Evolutionary conservation across 2,329 filamentous ascomycete species (phyloP), one percentile per base, ranked within the genome.

Genomic region (Pseudogymnoascus sp.): DNA sequence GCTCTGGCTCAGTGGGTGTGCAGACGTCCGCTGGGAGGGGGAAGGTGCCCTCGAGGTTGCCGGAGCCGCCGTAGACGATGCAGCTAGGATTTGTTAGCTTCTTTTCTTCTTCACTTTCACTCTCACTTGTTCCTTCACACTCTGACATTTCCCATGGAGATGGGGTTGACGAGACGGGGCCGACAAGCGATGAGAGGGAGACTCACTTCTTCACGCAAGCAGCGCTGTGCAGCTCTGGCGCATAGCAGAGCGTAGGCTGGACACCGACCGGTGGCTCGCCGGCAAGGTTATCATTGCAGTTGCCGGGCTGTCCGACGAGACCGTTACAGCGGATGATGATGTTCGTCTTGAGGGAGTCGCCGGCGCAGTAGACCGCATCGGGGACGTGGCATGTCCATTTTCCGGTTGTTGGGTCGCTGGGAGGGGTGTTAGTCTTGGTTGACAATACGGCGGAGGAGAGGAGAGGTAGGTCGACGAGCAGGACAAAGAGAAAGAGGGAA

Each of bases 291-390:
- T 77, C 73, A 58, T 75, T 73, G 72, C 78, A 81, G 66, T 76
- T 76, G 60, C 74, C 75, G 17, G 76, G 71, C 36, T 74, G 71
- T 58, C 76, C 79, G n/a, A 71, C 60, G 35, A 73, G 71, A 38
- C 66, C 73, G 62, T 74, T 73, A 69, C 79, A 81, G 58, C 77
- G 75, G 65, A 81, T 74, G 72, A 82, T 81, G 69, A 80, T 79
- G 67, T 78, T 76, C 42, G 72, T 74, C n/a, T 66, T 64, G 44
- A 78, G 68, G 21, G 75, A 77, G 60, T 68, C 68, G 41, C 74
- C 73, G 35, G 71, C 72, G 69, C 79, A 81, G 73, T 75, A 81
- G 59, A 71, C 73, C 15, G 73, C 75, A 65, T 78, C 75, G 58
- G 77, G 67, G 64, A 72, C 71, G 60, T 71, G 71, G 69, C 79